Evolutionary conservation across 2,329 filamentous ascomycete genomes (phyloP), one percentile per base, ranked within the genome.

Genomic region (Claviceps pusilla): DNA sequence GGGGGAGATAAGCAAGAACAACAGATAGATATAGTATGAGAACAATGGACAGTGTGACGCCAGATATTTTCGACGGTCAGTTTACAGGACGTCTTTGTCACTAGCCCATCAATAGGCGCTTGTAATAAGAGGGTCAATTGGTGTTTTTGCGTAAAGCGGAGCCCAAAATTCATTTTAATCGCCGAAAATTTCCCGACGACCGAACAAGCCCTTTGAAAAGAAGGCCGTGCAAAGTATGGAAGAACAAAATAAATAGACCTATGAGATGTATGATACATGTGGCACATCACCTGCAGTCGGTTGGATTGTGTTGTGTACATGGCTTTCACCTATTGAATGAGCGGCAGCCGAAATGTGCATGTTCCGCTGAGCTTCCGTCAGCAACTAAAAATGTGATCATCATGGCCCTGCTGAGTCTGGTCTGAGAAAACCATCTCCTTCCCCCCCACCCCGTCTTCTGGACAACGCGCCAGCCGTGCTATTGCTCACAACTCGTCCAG

Each of bases 401-500:
- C 28, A 16, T 41, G 35, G 24, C 39, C 19, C 28, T 41, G 19
- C 48, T 28, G 37, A 3, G 28, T 35, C 19, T 45, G 41, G 11
- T 6, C 41, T 24, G 14, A 29, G 35, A 41, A 41, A n/a, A 9
- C 29, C 12, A 29, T 14, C 11, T 14, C 11, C 24, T 5, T 14
- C 24, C 2, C 33, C 33, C 11, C 10, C 33, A 10, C n/a, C 24
- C 24, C 24, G 24, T 50, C 16, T 2, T 11, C 9, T 41, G 37
- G 14, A 12, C 16, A 43, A 31, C 19, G 10, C 42, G 7, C 10
- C 6, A 41, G 16, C 5, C 24, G 7, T n/a, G 31, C 5, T 7
- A 9, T 35, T 43, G 16, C 28, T 52, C 83, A 93, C 77, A 89
- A 81, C 69, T 93, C 85, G 68, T 95, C 88, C 66, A 89, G 75